A percentile compares a stretch with the other conserved stretches of the same genome.
These are phyloP conservation scores for Halocafeteria seosinensis DNA, from an alignment of 108 stramenopile species.

Conservation along the genomic window DNA sequence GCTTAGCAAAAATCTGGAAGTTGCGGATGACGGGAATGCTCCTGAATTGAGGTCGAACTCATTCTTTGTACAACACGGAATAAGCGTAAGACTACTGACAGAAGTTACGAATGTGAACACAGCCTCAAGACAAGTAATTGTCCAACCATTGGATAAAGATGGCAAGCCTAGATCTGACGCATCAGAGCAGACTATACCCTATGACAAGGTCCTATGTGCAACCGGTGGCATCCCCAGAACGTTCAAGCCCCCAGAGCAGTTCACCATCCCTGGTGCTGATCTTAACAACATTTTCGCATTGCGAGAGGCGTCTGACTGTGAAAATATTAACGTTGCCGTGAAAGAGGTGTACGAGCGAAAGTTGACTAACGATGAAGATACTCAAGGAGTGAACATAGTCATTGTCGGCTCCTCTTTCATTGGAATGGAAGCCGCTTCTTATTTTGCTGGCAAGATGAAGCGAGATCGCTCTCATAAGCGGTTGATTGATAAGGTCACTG, in stretches of 20 bases:
- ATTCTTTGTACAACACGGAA: background rate
- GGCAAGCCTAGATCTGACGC: background rate
- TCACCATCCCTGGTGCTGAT: background rate
- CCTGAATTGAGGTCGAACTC: background rate
- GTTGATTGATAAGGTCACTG: background rate
- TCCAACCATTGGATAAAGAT: no score
- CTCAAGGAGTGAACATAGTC: background rate
- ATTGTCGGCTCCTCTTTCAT: slow-evolving; percentile 1
- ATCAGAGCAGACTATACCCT: background rate
- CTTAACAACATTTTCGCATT: background rate
- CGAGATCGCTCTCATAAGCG: background rate
- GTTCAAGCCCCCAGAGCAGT: background rate
- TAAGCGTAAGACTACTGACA: background rate
- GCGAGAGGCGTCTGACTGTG: background rate
- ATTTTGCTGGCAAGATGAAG: background rate
- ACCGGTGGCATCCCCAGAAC: background rate
- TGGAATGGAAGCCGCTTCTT: background rate
- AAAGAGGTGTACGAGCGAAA: background rate
- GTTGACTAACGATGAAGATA: background rate
- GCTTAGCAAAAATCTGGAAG: background rate
- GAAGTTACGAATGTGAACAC: background rate
- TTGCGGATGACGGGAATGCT: no score
- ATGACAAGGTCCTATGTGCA: background rate
- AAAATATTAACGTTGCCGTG: background rate
- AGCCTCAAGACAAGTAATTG: background rate